Evolutionary conservation across 768 basidiomycete genomes (phyloP), one percentile per base, ranked within the genome.

Genomic region (Psilocybe subaeruginosa): DNA sequence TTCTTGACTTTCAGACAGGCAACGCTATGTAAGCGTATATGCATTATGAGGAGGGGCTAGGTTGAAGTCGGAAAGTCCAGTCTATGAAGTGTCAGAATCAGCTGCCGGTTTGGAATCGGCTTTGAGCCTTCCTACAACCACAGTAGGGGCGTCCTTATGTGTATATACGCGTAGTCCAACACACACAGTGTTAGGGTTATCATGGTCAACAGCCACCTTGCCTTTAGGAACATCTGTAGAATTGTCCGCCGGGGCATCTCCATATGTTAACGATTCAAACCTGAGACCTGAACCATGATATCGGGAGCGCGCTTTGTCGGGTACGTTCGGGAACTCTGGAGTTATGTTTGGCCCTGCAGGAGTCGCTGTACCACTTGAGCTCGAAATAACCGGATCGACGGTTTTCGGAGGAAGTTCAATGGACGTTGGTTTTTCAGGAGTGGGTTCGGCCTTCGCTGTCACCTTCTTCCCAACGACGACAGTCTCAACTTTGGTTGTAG

Each of bases 161-260:
- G 78, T 77, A 60, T 80, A 80, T 66, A 78, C 80, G 70, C 74
- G 76, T 68, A 72, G 72, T 37, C 69, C 80, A 60, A 72, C 69
- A 70, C 72, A 76, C 1, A 83, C 74, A 6, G 77, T 74, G 62
- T 82, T 76, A 8, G 80, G 70, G 30, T 75, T 70, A 7, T 72
- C 71, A 16, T 69, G 73, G 43, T 59, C 65, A 48, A 74, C 67
- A 1, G 46, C 27, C 29, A 70, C 65, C 59, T 71, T 72, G 3
- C 68, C 66, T 33, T 65, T 68, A 57, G 66, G 64, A 12, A 54
- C 37, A 23, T 54, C 33, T 31, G 8, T 12, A 8, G n/a, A 8
- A 8, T 8, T 29, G n/a, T 29, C 45, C 8, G 30, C 51, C 14
- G 54, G 41, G 1, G 23, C 4, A n/a, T 35, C 43, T 37, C 45